Conservation (phyloP, 2,329 filamentous ascomycete genomes). For the Neonectria coccinea region DNA sequence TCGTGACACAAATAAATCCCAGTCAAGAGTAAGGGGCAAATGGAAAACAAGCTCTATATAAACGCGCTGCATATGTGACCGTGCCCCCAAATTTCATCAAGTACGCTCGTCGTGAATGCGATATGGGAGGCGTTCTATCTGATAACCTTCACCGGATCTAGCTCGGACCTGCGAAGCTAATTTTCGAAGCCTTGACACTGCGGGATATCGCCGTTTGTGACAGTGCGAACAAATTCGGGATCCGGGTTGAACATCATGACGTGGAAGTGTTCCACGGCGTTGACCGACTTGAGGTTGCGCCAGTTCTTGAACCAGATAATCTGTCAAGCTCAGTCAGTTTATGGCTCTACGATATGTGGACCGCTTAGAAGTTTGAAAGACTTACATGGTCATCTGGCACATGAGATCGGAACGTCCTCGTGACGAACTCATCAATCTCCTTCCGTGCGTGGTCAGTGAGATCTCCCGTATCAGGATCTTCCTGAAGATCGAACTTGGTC, state of each 20-base stretch:
- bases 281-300: conserved; percentile 84
- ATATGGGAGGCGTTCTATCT: neutral
- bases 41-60: neutral
- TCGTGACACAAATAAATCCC: neutral
- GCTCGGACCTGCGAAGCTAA: conserved; percentile 16
- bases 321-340: conserved; percentile 41
- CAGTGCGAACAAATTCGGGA: conserved; percentile 71
- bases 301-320: conserved; percentile 77
- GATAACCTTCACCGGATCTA: neutral
- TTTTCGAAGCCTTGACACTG: conserved; percentile 60
- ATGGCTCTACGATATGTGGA: neutral
- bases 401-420: conserved; percentile 70
- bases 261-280: conserved; percentile 93
- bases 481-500: conserved; percentile 87
- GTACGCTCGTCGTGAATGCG: conserved; percentile 2
- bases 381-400: conserved; percentile 67
- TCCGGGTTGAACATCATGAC: conserved; percentile 89
- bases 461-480: conserved; percentile 73
- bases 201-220: conserved; percentile 81
- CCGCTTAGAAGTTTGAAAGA: neutral
- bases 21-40: neutral
- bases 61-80: neutral
- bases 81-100: neutral
- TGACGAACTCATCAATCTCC: conserved; percentile 78
- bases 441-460: conserved; percentile 72